Evolutionary conservation across 2,329 filamentous ascomycete genomes (phyloP), one percentile per base, ranked within the genome.

Genomic region (Pseudopyrenochaeta lycopersici): DNA sequence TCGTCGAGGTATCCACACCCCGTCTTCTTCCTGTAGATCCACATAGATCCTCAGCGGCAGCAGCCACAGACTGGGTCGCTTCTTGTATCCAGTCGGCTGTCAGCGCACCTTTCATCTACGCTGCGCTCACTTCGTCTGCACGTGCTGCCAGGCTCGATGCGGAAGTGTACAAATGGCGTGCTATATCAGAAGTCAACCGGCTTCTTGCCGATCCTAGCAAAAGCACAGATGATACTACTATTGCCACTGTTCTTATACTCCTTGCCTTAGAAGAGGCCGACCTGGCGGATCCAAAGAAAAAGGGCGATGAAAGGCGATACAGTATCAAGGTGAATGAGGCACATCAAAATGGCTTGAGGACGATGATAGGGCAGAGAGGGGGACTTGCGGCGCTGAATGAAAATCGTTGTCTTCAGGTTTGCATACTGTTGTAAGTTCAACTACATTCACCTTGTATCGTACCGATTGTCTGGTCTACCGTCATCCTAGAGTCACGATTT

Each of bases 341-440:
- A 23, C 72, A 75, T 49, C 50, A 66, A n/a, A 68, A 67, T 41
- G 72, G 72, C 4, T 54, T 75, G 6, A 58, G 49, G 39, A 62
- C 62, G 1, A 75, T 75, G 72, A 70, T 75, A 17, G 15, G 55
- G n/a, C 72, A 72, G 51, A 63, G 72, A 62, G 72, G 71, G 3
- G 72, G 72, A 10, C 66, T 75, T 44, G 53, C 61, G 23, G 63
- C 60, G 5, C 44, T 75, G 20, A 43, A 36, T 32, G 58, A 60
- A 12, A 75, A 72, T 41, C 58, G 58, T 27, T 70, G 67, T 51
- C 49, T 75, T 36, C 70, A 75, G 42, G 62, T 64, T 1, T 74
- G 71, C 44, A 60, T 75, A 20, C 48, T 75, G 21, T 67, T 70
- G 72, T 73, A 48, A 68, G 69, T 54, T 15, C 15, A 7, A 9